phyloP scores from a whole-genome alignment of 2,329 filamentous ascomycete genomes.

The Colletotrichum spaethianum region DNA sequence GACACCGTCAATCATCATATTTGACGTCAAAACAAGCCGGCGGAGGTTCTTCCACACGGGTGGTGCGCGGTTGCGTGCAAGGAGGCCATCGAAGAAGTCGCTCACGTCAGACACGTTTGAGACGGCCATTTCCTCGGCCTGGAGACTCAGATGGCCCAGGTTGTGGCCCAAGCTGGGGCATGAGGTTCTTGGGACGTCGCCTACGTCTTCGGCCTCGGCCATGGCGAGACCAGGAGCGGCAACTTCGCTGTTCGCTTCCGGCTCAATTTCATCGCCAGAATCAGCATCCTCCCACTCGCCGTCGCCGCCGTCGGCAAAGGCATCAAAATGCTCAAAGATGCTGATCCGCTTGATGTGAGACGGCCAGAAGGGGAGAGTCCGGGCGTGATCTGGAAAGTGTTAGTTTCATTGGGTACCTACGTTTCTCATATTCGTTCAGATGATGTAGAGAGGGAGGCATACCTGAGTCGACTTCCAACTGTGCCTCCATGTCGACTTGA shows the following conservation, averaged over 20 bases:
- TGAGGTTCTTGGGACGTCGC: constrained; percentile 26
- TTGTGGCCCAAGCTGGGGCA: constrained; percentile 41
- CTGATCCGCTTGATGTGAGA: constrained; percentile 41
- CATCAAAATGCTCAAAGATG: constrained; percentile 44
- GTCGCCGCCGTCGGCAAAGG: constrained; percentile 25
- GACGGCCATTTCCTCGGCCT: constrained; percentile 42
- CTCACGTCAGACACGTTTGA: constrained; percentile 41
- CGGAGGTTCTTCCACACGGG: constrained; percentile 45
- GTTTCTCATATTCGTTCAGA: not conserved
- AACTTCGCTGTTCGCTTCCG: not conserved
- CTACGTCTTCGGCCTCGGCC: constrained; percentile 1
- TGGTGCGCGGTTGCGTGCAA: constrained; percentile 31
- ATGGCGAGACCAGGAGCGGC: not conserved
- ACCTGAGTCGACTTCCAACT: constrained; percentile 42
- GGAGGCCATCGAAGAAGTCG: constrained; percentile 44
- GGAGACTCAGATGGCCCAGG: constrained; percentile 36
- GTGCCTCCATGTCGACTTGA: constrained; percentile 41
- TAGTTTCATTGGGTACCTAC: not conserved
- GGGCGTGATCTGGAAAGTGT: constrained; percentile 40
- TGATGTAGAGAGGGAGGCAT: not conserved
- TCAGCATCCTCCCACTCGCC: constrained; percentile 39
- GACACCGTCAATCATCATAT: constrained; percentile 41
- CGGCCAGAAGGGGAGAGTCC: constrained; percentile 44
- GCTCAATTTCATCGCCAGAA: constrained; percentile 24
- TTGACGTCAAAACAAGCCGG: constrained; percentile 46